phyloP scores from a whole-genome alignment of 495 filamentous ascomycete genomes.

The Xylaria scruposa region DNA sequence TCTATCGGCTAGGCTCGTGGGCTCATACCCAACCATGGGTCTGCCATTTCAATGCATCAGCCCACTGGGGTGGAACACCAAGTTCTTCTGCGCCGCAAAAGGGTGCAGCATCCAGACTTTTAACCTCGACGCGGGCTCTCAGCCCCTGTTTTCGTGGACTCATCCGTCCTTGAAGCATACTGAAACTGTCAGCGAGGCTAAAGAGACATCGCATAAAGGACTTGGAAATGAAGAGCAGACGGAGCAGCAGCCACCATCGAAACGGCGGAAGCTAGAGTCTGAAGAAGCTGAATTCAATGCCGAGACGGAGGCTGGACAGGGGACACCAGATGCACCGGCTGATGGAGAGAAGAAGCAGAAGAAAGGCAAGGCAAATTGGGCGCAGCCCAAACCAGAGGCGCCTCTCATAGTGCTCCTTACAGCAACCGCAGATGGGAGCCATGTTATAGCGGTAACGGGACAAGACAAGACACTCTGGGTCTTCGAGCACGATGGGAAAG shows the following conservation, averaged over 20 bases:
- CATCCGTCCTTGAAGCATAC: constrained; percentile 39
- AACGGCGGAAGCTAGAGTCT: constrained; percentile 40
- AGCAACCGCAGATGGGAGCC: constrained; percentile 63
- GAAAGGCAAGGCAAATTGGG: constrained; percentile 32
- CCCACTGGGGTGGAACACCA: constrained; percentile 38
- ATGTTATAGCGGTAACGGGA: constrained; percentile 78
- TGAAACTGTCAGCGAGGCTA: constrained; percentile 29
- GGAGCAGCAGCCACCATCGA: constrained; percentile 36
- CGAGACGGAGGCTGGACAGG: constrained; percentile 23
- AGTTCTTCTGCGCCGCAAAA: constrained; percentile 61
- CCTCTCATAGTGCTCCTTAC: constrained; percentile 63
- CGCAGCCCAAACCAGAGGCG: constrained; percentile 37
- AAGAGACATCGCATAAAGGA: constrained; percentile 26
- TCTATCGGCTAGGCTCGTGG: not conserved
- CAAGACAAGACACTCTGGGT: constrained; percentile 93
- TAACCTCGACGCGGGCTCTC: constrained; percentile 48
- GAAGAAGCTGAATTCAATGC: constrained; percentile 30
- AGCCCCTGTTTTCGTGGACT: constrained; percentile 59
- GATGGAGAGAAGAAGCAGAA: constrained; percentile 26
- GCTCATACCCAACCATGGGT: constrained; percentile 45
- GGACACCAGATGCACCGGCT: constrained; percentile 18
- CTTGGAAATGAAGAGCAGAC: constrained; percentile 34
- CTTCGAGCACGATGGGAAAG: constrained; percentile 67
- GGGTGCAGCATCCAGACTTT: constrained; percentile 63
- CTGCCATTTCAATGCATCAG: constrained; percentile 53